A percentile compares a stretch with the other conserved stretches of the same genome.
phyloP scores from a whole-genome alignment of 2,329 filamentous ascomycete genomes.

The Sphaerulina populicola region DNA sequence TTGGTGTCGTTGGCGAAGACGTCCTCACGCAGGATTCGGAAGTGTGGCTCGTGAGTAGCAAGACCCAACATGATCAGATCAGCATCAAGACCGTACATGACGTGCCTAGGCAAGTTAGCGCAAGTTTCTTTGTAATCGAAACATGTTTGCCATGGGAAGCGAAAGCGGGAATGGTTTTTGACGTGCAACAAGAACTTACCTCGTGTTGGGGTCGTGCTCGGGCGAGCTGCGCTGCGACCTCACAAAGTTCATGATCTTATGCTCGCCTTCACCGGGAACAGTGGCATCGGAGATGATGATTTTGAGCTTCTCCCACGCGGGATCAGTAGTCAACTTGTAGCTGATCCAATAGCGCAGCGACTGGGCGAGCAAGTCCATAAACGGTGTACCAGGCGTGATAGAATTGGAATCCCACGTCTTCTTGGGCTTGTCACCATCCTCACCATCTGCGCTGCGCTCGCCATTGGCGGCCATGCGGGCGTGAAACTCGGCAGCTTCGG shows the following conservation, averaged over 20 bases:
- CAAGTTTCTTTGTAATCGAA: not conserved
- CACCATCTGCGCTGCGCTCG: slow-evolving; percentile 26
- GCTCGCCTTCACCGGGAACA: slow-evolving; percentile 93
- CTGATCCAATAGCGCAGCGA: slow-evolving; percentile 94
- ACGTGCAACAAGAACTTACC: slow-evolving; percentile 18
- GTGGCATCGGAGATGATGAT: slow-evolving; percentile 98
- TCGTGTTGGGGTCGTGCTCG: slow-evolving; percentile 87
- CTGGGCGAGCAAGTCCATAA: slow-evolving; percentile 90
- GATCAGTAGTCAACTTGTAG: slow-evolving; percentile 95
- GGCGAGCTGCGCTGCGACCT: slow-evolving; percentile 84
- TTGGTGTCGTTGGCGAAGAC: slow-evolving; percentile 88
- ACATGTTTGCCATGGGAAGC: slow-evolving; percentile 10
- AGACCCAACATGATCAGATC: slow-evolving; percentile 98
- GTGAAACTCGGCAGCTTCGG: slow-evolving; percentile 78
- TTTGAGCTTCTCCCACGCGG: slow-evolving; percentile 91
- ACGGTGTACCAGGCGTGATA: slow-evolving; percentile 93
- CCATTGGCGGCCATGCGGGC: slow-evolving; percentile 69
- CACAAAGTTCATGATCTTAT: slow-evolving; percentile 99
- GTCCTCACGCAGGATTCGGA: slow-evolving; percentile 90
- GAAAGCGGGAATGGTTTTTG: slow-evolving; percentile 11
- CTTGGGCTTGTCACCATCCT: slow-evolving; percentile 50
- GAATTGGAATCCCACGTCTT: slow-evolving; percentile 87
- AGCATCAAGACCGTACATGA: slow-evolving; percentile 95
- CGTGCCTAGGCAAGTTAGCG: slow-evolving; percentile 55
- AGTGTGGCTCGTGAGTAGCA: slow-evolving; percentile 94